Conservation (phyloP, 495 filamentous ascomycete genomes). For the Podospora comata region DNA sequence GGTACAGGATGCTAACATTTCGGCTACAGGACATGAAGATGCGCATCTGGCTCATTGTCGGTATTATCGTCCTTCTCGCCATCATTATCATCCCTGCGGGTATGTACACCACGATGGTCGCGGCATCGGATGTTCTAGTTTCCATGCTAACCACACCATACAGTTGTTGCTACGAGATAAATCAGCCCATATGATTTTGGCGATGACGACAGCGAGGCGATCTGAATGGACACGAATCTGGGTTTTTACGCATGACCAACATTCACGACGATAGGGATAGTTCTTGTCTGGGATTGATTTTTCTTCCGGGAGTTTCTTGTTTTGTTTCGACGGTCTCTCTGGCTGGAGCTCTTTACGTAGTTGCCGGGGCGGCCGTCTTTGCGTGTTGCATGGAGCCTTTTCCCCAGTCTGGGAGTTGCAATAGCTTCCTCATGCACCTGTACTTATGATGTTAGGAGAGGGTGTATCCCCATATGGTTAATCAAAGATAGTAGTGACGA, state of each 20-base stretch:
- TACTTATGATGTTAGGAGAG: constrained; percentile 41
- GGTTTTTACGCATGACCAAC: constrained; percentile 31
- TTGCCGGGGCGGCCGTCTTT: constrained; percentile 19
- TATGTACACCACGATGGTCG: constrained; percentile 41
- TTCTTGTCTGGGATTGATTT: constrained; percentile 31
- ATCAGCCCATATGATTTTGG: constrained; percentile 15
- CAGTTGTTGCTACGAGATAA: constrained; percentile 36
- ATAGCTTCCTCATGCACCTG: constrained; percentile 28
- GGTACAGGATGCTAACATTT: background rate
- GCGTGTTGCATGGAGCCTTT: constrained; percentile 21
- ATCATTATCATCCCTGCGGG: constrained; percentile 90
- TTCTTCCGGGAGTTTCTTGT: constrained; percentile 34
- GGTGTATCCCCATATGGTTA: constrained; percentile 33
- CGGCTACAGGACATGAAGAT: constrained; percentile 84
- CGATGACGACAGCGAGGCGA: constrained; percentile 25
- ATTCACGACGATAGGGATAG: constrained; percentile 28
- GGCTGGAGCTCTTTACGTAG: constrained; percentile 15
- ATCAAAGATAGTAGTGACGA: constrained; percentile 36
- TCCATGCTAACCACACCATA: constrained; percentile 10
- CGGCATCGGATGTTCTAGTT: no score
- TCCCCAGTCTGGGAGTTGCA: constrained; percentile 22
- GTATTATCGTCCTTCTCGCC: constrained; percentile 81
- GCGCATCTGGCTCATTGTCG: constrained; percentile 89
- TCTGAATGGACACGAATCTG: constrained; percentile 30
- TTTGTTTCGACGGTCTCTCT: constrained; percentile 19